Conservation (phyloP, 1,139 yeast species). For the Candida sanyaensis region DNA sequence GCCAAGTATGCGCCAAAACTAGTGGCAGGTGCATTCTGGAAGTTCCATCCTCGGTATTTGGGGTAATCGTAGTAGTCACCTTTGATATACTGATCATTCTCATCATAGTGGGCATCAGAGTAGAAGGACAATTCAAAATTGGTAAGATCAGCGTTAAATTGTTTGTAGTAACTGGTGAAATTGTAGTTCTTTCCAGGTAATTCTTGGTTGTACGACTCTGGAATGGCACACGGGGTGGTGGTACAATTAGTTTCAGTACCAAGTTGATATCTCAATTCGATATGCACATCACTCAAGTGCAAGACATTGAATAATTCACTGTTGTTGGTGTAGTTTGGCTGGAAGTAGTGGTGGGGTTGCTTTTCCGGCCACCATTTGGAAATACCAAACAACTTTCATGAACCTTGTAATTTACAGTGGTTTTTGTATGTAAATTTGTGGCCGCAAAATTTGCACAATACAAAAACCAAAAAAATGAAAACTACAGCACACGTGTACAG, state of each 20-base stretch:
- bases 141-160: constrained; percentile 22
- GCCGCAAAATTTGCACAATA: too few species aligned
- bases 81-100: constrained; percentile 31
- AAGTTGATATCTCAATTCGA: constrained; percentile 56
- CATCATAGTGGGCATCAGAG: constrained; percentile 30
- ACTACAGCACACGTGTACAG: too few species aligned
- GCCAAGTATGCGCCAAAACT: constrained; percentile 62
- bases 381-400: neutral
- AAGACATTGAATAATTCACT: constrained; percentile 54
- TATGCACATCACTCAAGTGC: constrained; percentile 67
- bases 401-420: too few species aligned
- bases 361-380: constrained; percentile 35
- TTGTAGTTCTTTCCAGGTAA: constrained; percentile 30
- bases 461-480: too few species aligned
- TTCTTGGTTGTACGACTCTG: constrained; percentile 34
- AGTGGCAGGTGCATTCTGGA: constrained; percentile 54
- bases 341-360: constrained; percentile 21
- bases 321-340: constrained; percentile 25
- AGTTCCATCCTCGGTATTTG: constrained; percentile 37
- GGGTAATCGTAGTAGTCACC: constrained; percentile 46
- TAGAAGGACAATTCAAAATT: constrained; percentile 24
- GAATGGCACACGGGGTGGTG: constrained; percentile 51
- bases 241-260: constrained; percentile 67
- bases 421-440: too few species aligned
- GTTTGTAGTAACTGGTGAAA: constrained; percentile 28